These are phyloP conservation scores for Kurtzmaniella natalensis DNA, from an alignment of 1,139 yeast genomes.

Conservation along the genomic window DNA sequence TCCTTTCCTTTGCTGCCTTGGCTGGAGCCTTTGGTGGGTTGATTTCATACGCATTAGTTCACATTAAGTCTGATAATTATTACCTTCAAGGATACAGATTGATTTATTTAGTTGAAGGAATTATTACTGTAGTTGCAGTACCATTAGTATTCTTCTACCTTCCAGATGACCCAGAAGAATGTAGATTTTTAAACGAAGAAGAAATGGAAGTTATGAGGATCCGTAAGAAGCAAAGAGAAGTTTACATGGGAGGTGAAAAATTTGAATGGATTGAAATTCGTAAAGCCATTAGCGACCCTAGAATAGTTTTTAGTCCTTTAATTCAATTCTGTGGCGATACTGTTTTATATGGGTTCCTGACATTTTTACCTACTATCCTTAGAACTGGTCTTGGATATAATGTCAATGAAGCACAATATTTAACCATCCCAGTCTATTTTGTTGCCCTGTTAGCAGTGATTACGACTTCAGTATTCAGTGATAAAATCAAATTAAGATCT, in stretches of 20 bases:
- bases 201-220: slow-evolving; percentile 21
- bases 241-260: slow-evolving; percentile 21
- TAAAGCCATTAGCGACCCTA: slow-evolving; percentile 35
- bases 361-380: slow-evolving; percentile 45
- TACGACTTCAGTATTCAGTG: slow-evolving; percentile 36
- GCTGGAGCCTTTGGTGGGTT: slow-evolving; percentile 42
- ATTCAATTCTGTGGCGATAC: slow-evolving; percentile 47
- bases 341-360: slow-evolving; percentile 44
- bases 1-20: slow-evolving; percentile 38
- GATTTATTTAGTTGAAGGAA: slow-evolving; percentile 28
- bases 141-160: slow-evolving; percentile 21
- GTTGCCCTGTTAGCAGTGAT: slow-evolving; percentile 37
- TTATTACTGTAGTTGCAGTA: slow-evolving; percentile 24
- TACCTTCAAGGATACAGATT: slow-evolving; percentile 31
- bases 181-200: slow-evolving; percentile 16
- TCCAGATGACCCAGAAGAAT: slow-evolving; percentile 16
- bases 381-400: slow-evolving; percentile 40
- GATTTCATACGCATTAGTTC: slow-evolving; percentile 36
- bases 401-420: slow-evolving; percentile 38
- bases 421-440: slow-evolving; percentile 48
- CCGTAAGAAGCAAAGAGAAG: slow-evolving; percentile 20
- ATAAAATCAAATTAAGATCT: slow-evolving; percentile 23
- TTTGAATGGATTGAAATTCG: slow-evolving; percentile 39
- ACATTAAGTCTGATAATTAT: slow-evolving; percentile 26
- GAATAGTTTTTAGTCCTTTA: slow-evolving; percentile 32